Conservation (phyloP, 345 rosid species). For the Salix koriyanagi region DNA sequence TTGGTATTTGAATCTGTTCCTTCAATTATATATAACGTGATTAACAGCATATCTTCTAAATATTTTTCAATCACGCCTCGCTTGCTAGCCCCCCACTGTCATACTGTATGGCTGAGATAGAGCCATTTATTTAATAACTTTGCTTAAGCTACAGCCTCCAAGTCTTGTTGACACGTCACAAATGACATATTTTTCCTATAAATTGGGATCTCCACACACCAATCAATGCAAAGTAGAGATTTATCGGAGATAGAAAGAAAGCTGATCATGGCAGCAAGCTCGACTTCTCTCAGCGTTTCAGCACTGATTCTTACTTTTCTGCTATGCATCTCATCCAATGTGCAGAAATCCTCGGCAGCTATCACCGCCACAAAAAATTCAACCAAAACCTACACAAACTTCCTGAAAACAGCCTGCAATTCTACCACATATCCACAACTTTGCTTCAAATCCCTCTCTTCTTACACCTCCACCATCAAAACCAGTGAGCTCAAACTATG, state of each 20-base stretch:
- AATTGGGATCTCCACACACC: background rate
- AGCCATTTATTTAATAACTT: too few species aligned
- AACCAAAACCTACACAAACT: constrained; percentile 33
- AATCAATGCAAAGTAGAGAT: background rate
- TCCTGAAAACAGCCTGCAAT: constrained; percentile 48
- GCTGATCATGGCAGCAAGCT: background rate
- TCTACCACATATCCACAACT: constrained; percentile 47
- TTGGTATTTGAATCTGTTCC: too few species aligned
- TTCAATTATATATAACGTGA: too few species aligned
- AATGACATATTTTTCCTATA: background rate
- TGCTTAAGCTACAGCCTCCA: too few species aligned
- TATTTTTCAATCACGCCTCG: too few species aligned
- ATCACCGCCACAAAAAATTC: constrained; percentile 18
- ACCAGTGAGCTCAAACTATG: constrained; percentile 54
- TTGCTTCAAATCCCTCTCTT: constrained; percentile 54
- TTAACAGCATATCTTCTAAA: too few species aligned
- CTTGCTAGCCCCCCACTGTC: too few species aligned
- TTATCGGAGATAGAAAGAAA: too few species aligned
- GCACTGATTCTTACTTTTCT: constrained; percentile 18
- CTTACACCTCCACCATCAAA: constrained; percentile 44
- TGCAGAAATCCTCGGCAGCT: constrained; percentile 18
- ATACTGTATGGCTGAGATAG: too few species aligned
- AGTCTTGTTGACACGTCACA: too few species aligned
- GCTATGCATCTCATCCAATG: constrained; percentile 10
- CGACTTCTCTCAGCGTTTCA: background rate